Base-by-base conservation (phyloP, 805 yeast genomes). In the Candida saitoana region DNA sequence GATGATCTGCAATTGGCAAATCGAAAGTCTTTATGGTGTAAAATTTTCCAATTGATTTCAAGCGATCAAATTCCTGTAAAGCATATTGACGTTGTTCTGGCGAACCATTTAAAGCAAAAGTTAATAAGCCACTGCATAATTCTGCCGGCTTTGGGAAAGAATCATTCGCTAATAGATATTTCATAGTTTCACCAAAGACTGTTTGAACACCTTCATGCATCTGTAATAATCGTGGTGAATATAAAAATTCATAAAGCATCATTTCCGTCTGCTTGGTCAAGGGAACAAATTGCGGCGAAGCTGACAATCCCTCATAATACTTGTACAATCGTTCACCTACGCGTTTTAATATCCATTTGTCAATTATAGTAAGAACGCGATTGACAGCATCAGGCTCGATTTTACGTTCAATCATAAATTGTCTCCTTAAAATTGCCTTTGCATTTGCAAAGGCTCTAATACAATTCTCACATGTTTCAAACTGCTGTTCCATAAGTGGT, bases 391-490 rank as follows among this genome's bases (percentile, higher is more conserved):
- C 51, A 36, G 59, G 54, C 29, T 56, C 56, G 35, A 79, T 67
- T 9, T 69, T 67, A 54, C 87, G 66, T 20, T 69, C 65, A 4
- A 69, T 54, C 2, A 78, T 66, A 52, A 84, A 81, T 30, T 73
- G 76, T 39, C 73, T 65, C 36, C 78, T 62, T 42, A 83, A 59
- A 17, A 62, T 60, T 11, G 79, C 71, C 50, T 81, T 70, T 3
- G 80, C 79, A 32, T 65, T 56, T 44, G 79, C 78, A 50, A 80
- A 84, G 22, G 68, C 59, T 17, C 64, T 46, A 4, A 80, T 62
- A 59, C 93, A 85, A 4, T 69, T 60, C 2, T 69, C 62, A 59
- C 93, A 85, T 3, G 55, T 44, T 29, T 63, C 59, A 11, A 84
- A 58, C 18, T 72, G 62, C 1, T 59, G 55, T 3, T 60, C 56